phyloP scores from a whole-genome alignment of 2,329 filamentous ascomycete species.

The Colletotrichum ledebouriae region DNA sequence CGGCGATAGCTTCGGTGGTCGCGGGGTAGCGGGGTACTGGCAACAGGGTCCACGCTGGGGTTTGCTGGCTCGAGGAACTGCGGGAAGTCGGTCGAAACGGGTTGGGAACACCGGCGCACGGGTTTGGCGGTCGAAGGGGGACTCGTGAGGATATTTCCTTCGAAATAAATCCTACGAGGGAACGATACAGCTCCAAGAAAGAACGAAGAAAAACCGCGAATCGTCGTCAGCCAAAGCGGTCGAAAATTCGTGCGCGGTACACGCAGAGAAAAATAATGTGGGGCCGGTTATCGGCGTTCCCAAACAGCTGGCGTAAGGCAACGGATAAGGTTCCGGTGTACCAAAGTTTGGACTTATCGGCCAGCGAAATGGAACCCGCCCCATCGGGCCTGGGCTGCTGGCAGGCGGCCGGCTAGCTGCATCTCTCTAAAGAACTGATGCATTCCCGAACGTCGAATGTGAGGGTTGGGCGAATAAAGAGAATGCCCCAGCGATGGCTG shows the following conservation, averaged over 20 bases:
- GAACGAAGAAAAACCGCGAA: slow-evolving; percentile 4
- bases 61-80: slow-evolving; percentile 8
- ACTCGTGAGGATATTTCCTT: slow-evolving; percentile 14
- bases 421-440: slow-evolving; percentile 15
- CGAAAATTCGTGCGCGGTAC: slow-evolving; percentile 29
- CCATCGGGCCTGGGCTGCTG: slow-evolving; percentile 7
- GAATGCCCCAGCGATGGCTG: slow-evolving; percentile 20
- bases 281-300: slow-evolving; percentile 28
- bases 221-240: slow-evolving; percentile 19
- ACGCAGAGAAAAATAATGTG: slow-evolving; percentile 25
- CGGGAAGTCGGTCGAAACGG: neutral
- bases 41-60: slow-evolving; percentile 29
- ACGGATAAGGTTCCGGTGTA: slow-evolving; percentile 29
- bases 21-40: slow-evolving; percentile 37
- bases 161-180: slow-evolving; percentile 21
- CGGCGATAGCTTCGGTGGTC: slow-evolving; percentile 30
- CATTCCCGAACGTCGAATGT: slow-evolving; percentile 25
- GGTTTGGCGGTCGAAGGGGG: slow-evolving; percentile 2
- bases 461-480: neutral
- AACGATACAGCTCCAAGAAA: slow-evolving; percentile 28
- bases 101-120: neutral
- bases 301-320: slow-evolving; percentile 2
- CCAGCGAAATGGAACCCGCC: neutral
- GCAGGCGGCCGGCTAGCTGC: neutral
- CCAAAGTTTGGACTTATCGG: slow-evolving; percentile 1